These are phyloP conservation scores for Psilocybe tampanensis DNA, from an alignment of 768 basidiomycete species.

Conservation along the genomic window DNA sequence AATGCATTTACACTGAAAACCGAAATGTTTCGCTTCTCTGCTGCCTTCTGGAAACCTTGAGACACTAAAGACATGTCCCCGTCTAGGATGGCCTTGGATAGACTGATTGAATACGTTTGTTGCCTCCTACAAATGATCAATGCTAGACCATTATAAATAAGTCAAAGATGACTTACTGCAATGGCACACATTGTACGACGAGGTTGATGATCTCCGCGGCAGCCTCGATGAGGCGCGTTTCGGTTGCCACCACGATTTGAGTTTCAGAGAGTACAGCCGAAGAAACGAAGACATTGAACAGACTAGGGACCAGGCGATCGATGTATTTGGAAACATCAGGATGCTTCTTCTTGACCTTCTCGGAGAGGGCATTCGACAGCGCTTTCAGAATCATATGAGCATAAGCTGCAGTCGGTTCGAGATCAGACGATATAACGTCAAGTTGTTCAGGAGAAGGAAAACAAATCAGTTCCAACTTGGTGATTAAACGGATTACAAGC, in stretches of 20 bases:
- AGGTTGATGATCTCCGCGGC: slow-evolving; percentile 69
- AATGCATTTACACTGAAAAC: slow-evolving; percentile 54
- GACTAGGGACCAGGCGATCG: slow-evolving; percentile 69
- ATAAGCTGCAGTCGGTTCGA: slow-evolving; percentile 78
- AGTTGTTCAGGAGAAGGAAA: slow-evolving; percentile 28
- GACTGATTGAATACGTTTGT: slow-evolving; percentile 46
- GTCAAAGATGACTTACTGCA: slow-evolving; percentile 55
- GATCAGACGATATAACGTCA: slow-evolving; percentile 29
- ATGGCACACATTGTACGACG: slow-evolving; percentile 62
- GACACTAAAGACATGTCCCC: slow-evolving; percentile 57
- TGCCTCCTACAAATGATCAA: slow-evolving; percentile 55
- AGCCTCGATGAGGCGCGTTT: slow-evolving; percentile 57
- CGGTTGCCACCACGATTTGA: slow-evolving; percentile 34
- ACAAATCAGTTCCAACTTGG: slow-evolving; percentile 77
- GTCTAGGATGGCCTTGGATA: slow-evolving; percentile 54
- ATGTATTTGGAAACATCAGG: slow-evolving; percentile 80
- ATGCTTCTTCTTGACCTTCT: slow-evolving; percentile 52
- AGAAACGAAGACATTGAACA: slow-evolving; percentile 66
- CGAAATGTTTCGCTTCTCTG: slow-evolving; percentile 37
- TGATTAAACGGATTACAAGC: slow-evolving; percentile 73
- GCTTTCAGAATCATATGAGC: slow-evolving; percentile 80
- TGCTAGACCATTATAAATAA: slow-evolving; percentile 1
- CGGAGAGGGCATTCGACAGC: slow-evolving; percentile 59
- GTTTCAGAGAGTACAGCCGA: slow-evolving; percentile 36
- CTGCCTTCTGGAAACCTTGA: slow-evolving; percentile 56